These are phyloP conservation scores for Aspergillus niger DNA, from an alignment of 2,329 filamentous ascomycete genomes.

Conservation along the genomic window DNA sequence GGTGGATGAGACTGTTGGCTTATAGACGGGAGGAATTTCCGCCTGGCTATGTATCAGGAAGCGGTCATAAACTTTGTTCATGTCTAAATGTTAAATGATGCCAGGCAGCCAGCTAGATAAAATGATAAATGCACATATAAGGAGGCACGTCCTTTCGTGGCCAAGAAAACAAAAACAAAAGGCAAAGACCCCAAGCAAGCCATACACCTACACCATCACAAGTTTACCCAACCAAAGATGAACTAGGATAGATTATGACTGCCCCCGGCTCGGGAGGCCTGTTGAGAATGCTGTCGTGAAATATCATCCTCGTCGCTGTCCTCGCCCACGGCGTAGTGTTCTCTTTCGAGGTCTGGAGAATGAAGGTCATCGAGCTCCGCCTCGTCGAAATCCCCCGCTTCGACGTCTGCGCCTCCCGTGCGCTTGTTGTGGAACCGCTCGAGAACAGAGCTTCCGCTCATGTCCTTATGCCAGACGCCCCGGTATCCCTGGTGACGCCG, in stretches of 20 bases:
- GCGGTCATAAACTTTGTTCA: constrained; percentile 12
- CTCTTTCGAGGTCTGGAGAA: constrained; percentile 35
- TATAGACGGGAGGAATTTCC: no score
- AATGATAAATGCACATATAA: neutral
- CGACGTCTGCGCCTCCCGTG: constrained; percentile 52
- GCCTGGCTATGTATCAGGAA: neutral
- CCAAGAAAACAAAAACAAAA: neutral
- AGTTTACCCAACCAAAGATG: constrained; percentile 2
- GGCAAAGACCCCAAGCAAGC: constrained; percentile 11
- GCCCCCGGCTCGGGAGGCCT: constrained; percentile 10
- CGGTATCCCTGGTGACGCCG: constrained; percentile 49
- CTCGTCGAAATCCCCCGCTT: constrained; percentile 65
- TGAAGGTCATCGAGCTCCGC: constrained; percentile 60
- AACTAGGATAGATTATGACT: constrained; percentile 10
- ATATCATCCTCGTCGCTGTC: constrained; percentile 45
- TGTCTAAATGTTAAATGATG: constrained; percentile 9
- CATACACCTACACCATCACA: constrained; percentile 3
- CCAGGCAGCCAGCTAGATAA: constrained; percentile 1
- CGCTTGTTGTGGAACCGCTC: constrained; percentile 51
- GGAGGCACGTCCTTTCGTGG: neutral
- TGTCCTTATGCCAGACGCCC: constrained; percentile 47
- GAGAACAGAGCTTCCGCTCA: constrained; percentile 45
- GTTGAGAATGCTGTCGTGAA: constrained; percentile 14
- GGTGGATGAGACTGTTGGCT: no score
- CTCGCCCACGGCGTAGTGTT: constrained; percentile 53